phyloP scores from a whole-genome alignment of 1,284 basidiomycete genomes.

The Sanghuangporus weigelae region DNA sequence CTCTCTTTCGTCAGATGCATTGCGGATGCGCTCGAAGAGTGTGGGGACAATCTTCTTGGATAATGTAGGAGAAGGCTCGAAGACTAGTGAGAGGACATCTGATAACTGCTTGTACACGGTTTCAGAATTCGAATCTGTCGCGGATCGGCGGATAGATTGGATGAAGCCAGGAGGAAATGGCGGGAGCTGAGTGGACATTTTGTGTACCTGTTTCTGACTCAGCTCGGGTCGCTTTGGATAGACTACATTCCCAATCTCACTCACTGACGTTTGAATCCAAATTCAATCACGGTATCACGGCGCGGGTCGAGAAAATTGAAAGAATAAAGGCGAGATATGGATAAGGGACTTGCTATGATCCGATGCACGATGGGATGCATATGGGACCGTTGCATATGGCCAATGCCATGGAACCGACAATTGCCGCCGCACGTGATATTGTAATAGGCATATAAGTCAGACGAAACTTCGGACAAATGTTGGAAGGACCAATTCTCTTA shows the following conservation, averaged over 20 bases:
- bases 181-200: slow-evolving; percentile 21
- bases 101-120: neutral
- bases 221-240: neutral
- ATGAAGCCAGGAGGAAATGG: slow-evolving; percentile 32
- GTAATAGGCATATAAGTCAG: neutral
- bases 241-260: neutral
- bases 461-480: neutral
- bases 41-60: slow-evolving; percentile 51
- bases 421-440: neutral
- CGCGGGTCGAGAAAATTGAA: too few species aligned
- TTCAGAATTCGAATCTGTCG: neutral
- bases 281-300: too few species aligned
- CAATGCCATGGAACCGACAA: too few species aligned
- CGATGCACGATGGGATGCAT: too few species aligned
- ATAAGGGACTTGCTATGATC: too few species aligned
- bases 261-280: neutral
- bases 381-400: too few species aligned
- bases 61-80: slow-evolving; percentile 68
- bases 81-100: slow-evolving; percentile 43
- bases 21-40: slow-evolving; percentile 30
- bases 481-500: neutral
- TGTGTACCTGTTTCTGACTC: neutral
- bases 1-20: neutral
- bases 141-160: neutral
- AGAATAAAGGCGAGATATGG: too few species aligned